Conservation (phyloP, 441 rosid species). For the Aquilaria agallochum region DNA sequence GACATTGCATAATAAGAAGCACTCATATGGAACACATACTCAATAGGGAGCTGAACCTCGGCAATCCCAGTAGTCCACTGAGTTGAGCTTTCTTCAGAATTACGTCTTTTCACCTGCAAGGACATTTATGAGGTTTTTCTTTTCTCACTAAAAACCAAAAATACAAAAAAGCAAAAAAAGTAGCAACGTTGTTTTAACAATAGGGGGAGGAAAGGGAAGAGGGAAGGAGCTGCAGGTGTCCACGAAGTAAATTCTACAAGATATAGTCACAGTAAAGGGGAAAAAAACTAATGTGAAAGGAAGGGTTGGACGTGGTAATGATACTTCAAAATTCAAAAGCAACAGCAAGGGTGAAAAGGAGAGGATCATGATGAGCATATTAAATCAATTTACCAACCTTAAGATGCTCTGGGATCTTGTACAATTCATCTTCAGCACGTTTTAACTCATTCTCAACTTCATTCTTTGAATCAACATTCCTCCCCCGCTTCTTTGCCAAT, state of each 20-base stretch:
- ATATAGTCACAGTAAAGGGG: not conserved
- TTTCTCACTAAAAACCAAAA: too few relatives aligned
- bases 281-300: not conserved
- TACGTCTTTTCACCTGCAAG: constrained; percentile 73
- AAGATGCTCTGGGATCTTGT: constrained; percentile 91
- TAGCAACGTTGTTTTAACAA: not conserved
- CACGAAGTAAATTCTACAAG: not conserved
- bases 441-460: constrained; percentile 67
- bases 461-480: constrained; percentile 33
- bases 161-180: not conserved
- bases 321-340: not conserved
- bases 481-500: constrained; percentile 80
- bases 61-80: constrained; percentile 99
- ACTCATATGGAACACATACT: constrained; percentile 34
- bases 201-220: not conserved
- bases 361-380: not conserved
- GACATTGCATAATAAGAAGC: not conserved
- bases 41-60: constrained; percentile 92
- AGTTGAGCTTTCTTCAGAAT: constrained; percentile 93
- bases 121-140: not conserved
- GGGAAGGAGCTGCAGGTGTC: not conserved
- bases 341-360: not conserved
- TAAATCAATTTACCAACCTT: constrained; percentile 39
- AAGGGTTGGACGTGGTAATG: too few relatives aligned
- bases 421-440: constrained; percentile 82